Base-by-base conservation (phyloP, 116 monocot genomes). In the Dioscorea cayenensis region DNA sequence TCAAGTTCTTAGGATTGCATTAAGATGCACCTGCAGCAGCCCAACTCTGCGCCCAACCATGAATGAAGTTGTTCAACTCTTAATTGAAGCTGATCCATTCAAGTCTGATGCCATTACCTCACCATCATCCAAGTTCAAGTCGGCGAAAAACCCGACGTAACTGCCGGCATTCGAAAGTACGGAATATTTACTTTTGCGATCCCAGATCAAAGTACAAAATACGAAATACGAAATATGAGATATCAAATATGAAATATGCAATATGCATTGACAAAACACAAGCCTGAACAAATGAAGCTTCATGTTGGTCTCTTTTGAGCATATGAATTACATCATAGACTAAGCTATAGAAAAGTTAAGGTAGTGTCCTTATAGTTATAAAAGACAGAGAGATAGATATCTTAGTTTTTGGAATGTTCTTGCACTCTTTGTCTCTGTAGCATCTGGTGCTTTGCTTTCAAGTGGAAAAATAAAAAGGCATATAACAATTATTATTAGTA, bases 51-150 rank as follows among this genome's bases (percentile, higher is more conserved):
- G 97, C 43, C 97, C 97, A 2, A 73, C 93, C 38, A 97, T 97
- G 97, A 93, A 79, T 67, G 93, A 92, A 27, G 88, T 90, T 16
- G 93, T 93, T 12, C 97, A 93, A 78, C 72, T 93, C 18, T 76
- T 97, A 28, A 66, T 86, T 8, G 90, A 90, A 64, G 78, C 78
- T 1, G 76, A 75, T 4, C 66, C 84, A 9, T 75, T 51, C 72
- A 79, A 77, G 75, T 52, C 28, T 0, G 86, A 79, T 55, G 12
- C 55, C 63, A 52, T 14, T 19, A 72, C 23, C 16, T 74, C 72
- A 12, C 74, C 76, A 7, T 87, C 87, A 5, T 80, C 79, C 68
- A 85, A 85, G 80, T 68, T 77, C 71, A 84, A 77, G 32, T 0
- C 32, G 52, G 61, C 73, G 67, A 80, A 69, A 25, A n/a, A 60